A percentile compares a stretch with the other conserved stretches of the same genome.
phyloP scores from a whole-genome alignment of 805 yeast species.

The Brettanomyces naardenensis region DNA sequence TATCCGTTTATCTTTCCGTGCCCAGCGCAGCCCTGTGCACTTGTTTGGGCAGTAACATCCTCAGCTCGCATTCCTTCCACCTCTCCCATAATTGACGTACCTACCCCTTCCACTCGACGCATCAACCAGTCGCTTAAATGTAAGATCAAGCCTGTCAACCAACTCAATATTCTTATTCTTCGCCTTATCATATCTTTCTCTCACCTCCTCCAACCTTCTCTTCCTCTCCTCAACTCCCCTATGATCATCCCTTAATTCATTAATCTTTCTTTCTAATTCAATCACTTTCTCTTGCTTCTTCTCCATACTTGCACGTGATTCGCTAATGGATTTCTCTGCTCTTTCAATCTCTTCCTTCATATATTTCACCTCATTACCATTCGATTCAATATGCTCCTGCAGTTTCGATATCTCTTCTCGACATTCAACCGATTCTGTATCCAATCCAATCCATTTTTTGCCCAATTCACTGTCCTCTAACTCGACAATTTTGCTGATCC shows the following conservation, averaged over 20 bases:
- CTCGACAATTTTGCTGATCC: conserved; percentile 5
- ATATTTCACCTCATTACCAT: conserved; percentile 53
- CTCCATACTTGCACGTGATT: conserved; percentile 29
- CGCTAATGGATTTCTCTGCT: conserved; percentile 41
- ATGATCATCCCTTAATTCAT: conserved; percentile 7
- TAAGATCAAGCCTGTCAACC: conserved; percentile 8
- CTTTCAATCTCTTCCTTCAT: conserved; percentile 51
- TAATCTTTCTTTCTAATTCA: conserved; percentile 8
- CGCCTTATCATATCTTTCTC: background rate
- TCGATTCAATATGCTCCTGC: conserved; percentile 37
- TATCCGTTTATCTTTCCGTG: too few relatives aligned
- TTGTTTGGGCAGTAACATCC: too few relatives aligned
- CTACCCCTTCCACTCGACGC: conserved; percentile 14
- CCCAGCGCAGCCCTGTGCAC: too few relatives aligned
- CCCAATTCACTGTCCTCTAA: conserved; percentile 8
- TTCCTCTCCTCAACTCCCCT: background rate
- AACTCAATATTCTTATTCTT: conserved; percentile 9
- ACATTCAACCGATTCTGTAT: conserved; percentile 35
- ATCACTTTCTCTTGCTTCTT: conserved; percentile 9
- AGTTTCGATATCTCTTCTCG: conserved; percentile 37
- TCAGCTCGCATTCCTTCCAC: background rate
- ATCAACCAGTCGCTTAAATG: conserved; percentile 14
- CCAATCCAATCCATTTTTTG: conserved; percentile 26
- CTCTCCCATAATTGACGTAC: conserved; percentile 19
- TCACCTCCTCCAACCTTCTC: background rate